Evolutionary conservation across 441 rosid genomes (phyloP), one percentile per base, ranked within the genome.

Genomic region (Euphorbia celastroides): DNA sequence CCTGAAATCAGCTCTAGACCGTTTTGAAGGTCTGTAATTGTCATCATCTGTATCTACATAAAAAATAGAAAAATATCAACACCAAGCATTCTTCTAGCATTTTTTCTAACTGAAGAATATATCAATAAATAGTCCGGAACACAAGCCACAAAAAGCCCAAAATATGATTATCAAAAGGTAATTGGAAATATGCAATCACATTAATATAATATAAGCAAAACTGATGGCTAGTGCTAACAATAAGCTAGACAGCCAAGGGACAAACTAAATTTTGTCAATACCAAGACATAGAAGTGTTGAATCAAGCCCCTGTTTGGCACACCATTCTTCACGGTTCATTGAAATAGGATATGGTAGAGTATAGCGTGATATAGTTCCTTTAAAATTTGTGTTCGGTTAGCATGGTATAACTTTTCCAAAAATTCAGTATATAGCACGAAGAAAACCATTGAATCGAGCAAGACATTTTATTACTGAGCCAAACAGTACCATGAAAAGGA

Each of bases 41-140:
- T 86, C 97, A 61, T 94, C 97, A 78, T 94, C 94, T 3, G 94
- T 88, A 71, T 88, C 96, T 91, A 79, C 67, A 67, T 41, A 69
- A 69, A 80, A 65, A 64, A 57, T 10, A 7, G 48, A 52, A 52
- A n/a, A 3, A 55, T 25, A 31, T 42, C 31, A 27, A 8, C 12
- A 48, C 31, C 2, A 7, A 41, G 57, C 12, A 20, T 16, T 27
- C 46, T 23, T 57, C 36, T 19, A 9, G n/a, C n/a, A 36, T 11
- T 26, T 27, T 3, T 62, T 41, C 55, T 32, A 23, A 42, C 22
- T 28, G 16, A 56, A 16, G 22, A 51, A 26, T 16, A 22, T 1
- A 25, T 32, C 19, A 25, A 31, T 8, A 9, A 14, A 2, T 5
- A 6, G 50, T 44, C 7, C 57, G 2, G 56, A 42, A 50, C 17